Evolutionary conservation across 345 rosid species (phyloP).

Genomic region (Dipteronia dyeriana): DNA sequence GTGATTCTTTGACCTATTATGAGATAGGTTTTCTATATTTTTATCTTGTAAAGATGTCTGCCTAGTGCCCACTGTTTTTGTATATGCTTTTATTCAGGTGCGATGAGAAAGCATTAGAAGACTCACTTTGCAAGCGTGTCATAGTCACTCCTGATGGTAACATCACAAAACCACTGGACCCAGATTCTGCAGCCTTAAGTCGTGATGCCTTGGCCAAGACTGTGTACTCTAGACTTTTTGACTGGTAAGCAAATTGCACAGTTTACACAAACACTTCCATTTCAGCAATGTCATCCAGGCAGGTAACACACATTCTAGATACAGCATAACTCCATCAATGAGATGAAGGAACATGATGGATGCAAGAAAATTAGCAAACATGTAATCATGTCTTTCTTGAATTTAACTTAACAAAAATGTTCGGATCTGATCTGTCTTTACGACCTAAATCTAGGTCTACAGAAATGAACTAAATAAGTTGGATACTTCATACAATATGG

Average conservation of each 20-base stretch:
- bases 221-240: conserved; percentile 68
- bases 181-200: conserved; percentile 52
- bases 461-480: conserved; percentile 7
- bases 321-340: neutral
- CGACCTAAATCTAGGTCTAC: neutral
- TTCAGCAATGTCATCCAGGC: neutral
- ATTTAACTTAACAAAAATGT: neutral
- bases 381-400: neutral
- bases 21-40: neutral
- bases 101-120: conserved; percentile 64
- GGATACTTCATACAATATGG: conserved; percentile 17
- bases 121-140: conserved; percentile 75
- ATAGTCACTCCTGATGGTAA: conserved; percentile 77
- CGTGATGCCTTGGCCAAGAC: conserved; percentile 82
- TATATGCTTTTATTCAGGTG: conserved; percentile 46
- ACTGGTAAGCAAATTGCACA: conserved; percentile 50
- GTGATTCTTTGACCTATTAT: neutral
- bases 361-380: neutral
- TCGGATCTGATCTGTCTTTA: neutral
- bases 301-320: neutral
- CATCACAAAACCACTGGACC: conserved; percentile 72
- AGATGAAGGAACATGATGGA: neutral
- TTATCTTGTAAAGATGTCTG: neutral
- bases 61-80: neutral
- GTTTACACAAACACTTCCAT: conserved; percentile 1